These are phyloP conservation scores for Rhodofomes roseus DNA, from an alignment of 1,284 basidiomycete species.

Conservation along the genomic window DNA sequence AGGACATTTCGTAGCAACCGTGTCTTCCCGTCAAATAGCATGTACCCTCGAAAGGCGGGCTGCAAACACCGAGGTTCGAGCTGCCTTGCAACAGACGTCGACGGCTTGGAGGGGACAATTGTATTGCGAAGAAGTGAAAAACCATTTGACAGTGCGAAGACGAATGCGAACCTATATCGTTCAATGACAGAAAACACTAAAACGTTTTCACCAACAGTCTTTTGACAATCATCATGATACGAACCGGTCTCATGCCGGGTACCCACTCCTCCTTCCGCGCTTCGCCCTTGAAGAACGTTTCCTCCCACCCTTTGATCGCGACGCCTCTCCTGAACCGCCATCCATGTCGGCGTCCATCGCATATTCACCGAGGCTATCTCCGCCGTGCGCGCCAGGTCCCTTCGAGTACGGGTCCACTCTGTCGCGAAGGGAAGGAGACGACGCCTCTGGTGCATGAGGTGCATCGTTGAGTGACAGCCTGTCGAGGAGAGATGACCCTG, in stretches of 20 bases:
- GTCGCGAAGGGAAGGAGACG: conserved; percentile 33
- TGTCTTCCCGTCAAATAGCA: no score
- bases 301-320: conserved; percentile 3
- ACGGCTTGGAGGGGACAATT: neutral
- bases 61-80: no score
- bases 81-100: no score
- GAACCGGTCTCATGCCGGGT: neutral
- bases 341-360: conserved; percentile 4
- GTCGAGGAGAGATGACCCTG: conserved; percentile 33
- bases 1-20: no score
- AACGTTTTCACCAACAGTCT: neutral
- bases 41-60: no score
- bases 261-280: conserved; percentile 7
- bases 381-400: conserved; percentile 36
- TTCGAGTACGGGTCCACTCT: conserved; percentile 37
- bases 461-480: conserved; percentile 28
- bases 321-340: neutral
- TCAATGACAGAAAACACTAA: neutral
- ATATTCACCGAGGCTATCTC: neutral
- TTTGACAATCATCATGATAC: neutral
- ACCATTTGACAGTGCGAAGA: neutral
- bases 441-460: conserved; percentile 9
- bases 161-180: neutral
- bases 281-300: conserved; percentile 4
- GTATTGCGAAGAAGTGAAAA: neutral